Conservation (phyloP, 2,329 filamentous ascomycete species). For the Dryadomyces quercus-mongolicae region DNA sequence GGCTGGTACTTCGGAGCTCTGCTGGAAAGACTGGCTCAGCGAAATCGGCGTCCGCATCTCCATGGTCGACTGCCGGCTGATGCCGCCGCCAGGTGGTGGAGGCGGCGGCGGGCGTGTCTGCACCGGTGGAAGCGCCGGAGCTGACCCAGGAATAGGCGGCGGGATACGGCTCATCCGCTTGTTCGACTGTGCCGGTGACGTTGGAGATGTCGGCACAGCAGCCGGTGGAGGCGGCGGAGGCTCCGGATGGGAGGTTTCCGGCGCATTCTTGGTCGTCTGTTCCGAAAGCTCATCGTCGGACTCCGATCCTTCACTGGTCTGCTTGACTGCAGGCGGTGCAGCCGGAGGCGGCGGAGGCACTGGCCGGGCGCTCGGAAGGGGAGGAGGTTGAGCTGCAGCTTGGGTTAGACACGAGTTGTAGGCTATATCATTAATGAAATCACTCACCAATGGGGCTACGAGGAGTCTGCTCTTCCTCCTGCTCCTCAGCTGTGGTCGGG, state of each 20-base stretch:
- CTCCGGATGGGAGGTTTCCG: conserved; percentile 27
- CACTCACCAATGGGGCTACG: conserved; percentile 18
- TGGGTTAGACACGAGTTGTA: conserved; percentile 4
- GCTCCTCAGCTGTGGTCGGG: conserved; percentile 16
- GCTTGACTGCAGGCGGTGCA: conserved; percentile 37
- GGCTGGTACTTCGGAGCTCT: not conserved
- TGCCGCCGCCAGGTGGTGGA: conserved; percentile 46
- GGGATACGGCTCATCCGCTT: conserved; percentile 46
- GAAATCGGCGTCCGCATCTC: conserved; percentile 33
- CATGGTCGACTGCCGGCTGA: conserved; percentile 47
- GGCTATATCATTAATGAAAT: too few species aligned
- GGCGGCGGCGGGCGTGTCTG: conserved; percentile 55
- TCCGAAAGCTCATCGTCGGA: conserved; percentile 78
- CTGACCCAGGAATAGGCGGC: conserved; percentile 48
- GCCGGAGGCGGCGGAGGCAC: conserved; percentile 50
- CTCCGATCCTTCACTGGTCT: conserved; percentile 67
- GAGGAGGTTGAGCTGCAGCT: conserved; percentile 23
- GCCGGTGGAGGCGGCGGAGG: conserved; percentile 27
- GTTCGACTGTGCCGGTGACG: conserved; percentile 23
- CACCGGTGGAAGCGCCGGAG: conserved; percentile 33
- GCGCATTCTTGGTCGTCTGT: conserved; percentile 29
- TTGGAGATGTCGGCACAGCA: conserved; percentile 27
- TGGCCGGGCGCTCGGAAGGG: conserved; percentile 35
- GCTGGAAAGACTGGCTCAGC: conserved; percentile 19
- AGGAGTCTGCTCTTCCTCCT: conserved; percentile 20